Conservation (phyloP, 2,329 filamentous ascomycete genomes). For the Tolypocladium capitatum region DNA sequence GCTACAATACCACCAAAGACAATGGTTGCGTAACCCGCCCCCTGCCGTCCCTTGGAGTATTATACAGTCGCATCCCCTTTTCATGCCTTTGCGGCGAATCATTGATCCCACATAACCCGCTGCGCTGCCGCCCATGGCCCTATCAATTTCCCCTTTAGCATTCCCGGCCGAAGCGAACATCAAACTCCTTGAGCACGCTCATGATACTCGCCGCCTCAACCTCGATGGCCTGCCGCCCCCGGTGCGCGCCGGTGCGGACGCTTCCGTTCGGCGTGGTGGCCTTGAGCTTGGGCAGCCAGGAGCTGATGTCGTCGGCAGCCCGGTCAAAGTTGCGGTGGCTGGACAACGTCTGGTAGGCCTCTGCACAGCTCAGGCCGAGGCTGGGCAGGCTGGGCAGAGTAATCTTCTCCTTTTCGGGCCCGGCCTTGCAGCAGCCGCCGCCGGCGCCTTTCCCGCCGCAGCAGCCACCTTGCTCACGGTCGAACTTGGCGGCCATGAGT, state of each 20-base stretch:
- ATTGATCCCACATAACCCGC: not conserved
- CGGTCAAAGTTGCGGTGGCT: conserved; percentile 65
- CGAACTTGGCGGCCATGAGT: conserved; percentile 56
- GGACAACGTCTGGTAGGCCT: conserved; percentile 65
- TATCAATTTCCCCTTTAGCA: conserved; percentile 10
- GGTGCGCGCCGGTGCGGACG: conserved; percentile 15
- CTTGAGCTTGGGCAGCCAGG: conserved; percentile 62
- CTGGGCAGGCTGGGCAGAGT: conserved; percentile 24
- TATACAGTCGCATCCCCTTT: not conserved
- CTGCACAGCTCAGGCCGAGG: conserved; percentile 58
- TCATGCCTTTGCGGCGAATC: not conserved
- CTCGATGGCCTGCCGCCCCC: conserved; percentile 49
- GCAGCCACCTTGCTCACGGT: conserved; percentile 38
- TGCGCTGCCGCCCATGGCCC: not conserved
- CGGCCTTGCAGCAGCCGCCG: conserved; percentile 51
- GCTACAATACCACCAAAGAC: not conserved
- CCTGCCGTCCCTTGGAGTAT: not conserved
- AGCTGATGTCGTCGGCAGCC: conserved; percentile 60
- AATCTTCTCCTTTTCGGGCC: conserved; percentile 17
- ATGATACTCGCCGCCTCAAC: conserved; percentile 76
- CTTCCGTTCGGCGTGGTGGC: conserved; percentile 32
- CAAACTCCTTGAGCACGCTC: conserved; percentile 73
- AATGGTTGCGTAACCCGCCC: not conserved
- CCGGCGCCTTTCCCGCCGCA: conserved; percentile 48
- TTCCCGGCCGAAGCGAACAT: conserved; percentile 52